Evolutionary conservation across 1,284 basidiomycete genomes (phyloP), one percentile per base, ranked within the genome.

Genomic region (Papiliotrema terrestris): DNA sequence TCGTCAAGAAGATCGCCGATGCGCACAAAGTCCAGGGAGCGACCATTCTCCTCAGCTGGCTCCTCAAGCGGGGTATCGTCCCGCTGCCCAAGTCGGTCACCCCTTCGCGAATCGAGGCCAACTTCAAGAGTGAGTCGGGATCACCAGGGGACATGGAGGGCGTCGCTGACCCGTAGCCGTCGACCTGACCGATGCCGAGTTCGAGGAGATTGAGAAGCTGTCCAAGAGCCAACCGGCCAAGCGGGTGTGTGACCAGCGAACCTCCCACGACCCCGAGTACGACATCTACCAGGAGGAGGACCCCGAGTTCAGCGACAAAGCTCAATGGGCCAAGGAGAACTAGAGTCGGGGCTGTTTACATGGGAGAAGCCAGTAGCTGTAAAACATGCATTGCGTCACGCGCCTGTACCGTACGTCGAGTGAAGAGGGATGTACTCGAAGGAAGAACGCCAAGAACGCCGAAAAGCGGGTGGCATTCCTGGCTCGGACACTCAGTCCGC

Each of bases 11-110:
- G 49, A 82, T 87, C 53, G 86, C 87, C 36, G 72, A 81, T 56
- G 80, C 85, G 64, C 80, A 89, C 59, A 80, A 80, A 14, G 84
- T 89, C 50, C 87, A 86, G 8, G 86, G 87, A 36, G 86, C 87
- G n/a, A 87, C 88, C 71, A 85, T 86, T 36, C 78, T 89, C 47
- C 83, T 90, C 66, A 87, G 85, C 9, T 91, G 88, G 88, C 84
- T 87, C 65, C 80, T 88, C 47, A 86, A 89, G 75, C 83, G 87
- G 42, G 87, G 88, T 15, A 85, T 88, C 58, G 54, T 65, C 63
- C 72, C 74, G 49, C 65, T 80, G 32, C 78, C 78, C 55, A 80
- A 79, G 70, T 74, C 71, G 54, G 77, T 78, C 55, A 78, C 74
- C 26, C 73, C 76, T 25, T 57, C 65, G 26, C 67, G 77, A 37